Evolutionary conservation across 371 early-diverging fungal genomes (phyloP).

Genomic region (Globomyces sp.): DNA sequence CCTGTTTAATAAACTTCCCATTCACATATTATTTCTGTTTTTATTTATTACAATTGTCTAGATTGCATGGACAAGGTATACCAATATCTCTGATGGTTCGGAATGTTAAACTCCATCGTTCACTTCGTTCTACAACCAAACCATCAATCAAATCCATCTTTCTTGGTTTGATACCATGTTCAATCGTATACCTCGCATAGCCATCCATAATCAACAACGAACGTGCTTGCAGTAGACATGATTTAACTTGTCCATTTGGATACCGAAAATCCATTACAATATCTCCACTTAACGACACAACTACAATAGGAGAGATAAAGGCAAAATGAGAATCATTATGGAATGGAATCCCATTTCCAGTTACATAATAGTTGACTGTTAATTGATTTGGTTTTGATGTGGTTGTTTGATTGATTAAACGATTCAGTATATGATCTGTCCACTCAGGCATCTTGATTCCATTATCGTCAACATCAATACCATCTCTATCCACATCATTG

Average conservation of each 20-base stretch:
- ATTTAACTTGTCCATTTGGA: conserved; percentile 19
- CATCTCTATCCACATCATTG: conserved; percentile 35
- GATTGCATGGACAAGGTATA: conserved; percentile 6
- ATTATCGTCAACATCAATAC: conserved; percentile 4
- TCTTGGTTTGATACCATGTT: conserved; percentile 53
- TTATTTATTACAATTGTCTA: not conserved
- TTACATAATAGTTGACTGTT: conserved; percentile 53
- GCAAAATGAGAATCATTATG: conserved; percentile 53
- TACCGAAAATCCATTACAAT: conserved; percentile 48
- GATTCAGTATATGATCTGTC: conserved; percentile 29
- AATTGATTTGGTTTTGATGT: conserved; percentile 44
- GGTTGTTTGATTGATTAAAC: conserved; percentile 19
- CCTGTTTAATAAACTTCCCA: no score
- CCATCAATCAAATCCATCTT: conserved; percentile 47
- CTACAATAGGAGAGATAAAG: conserved; percentile 41
- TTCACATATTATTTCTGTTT: not conserved
- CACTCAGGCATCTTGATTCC: conserved; percentile 36
- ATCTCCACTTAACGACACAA: conserved; percentile 39
- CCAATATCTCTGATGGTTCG: conserved; percentile 25
- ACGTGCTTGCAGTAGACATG: conserved; percentile 37
- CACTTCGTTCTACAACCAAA: conserved; percentile 33
- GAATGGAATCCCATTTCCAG: conserved; percentile 55
- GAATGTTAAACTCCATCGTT: conserved; percentile 40
- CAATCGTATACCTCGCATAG: conserved; percentile 48
- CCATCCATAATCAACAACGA: conserved; percentile 47